These are phyloP conservation scores for Pulveroboletus sp. DNA, from an alignment of 1,284 basidiomycete species.

Conservation along the genomic window DNA sequence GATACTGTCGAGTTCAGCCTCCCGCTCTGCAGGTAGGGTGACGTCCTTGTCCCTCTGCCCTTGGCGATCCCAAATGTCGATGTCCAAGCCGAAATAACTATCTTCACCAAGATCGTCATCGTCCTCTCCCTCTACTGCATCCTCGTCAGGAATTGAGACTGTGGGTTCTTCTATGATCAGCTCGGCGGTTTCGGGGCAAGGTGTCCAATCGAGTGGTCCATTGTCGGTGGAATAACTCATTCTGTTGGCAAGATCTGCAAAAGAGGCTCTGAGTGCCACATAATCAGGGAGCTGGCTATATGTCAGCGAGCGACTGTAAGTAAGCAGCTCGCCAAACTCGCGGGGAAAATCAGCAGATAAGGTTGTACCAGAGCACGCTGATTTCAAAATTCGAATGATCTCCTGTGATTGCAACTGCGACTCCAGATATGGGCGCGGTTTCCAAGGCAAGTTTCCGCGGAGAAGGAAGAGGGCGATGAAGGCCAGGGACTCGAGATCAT, in stretches of 20 bases:
- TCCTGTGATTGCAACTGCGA: not conserved
- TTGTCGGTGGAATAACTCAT: not conserved
- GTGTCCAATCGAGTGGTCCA: constrained; percentile 7
- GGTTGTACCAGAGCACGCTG: not conserved
- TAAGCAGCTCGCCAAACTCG: constrained; percentile 3
- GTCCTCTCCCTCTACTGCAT: not conserved
- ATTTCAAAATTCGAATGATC: not conserved
- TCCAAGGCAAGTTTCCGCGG: constrained; percentile 5
- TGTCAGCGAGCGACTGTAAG: not conserved
- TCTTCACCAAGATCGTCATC: not conserved
- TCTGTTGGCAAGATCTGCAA: not conserved
- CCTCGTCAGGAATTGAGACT: not conserved
- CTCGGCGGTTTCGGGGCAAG: not conserved
- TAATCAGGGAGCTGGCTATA: constrained; percentile 3
- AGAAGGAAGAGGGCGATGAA: not conserved
- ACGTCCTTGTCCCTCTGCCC: not conserved
- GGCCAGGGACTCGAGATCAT: constrained; percentile 6
- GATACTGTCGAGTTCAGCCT: not conserved
- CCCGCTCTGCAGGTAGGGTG: not conserved
- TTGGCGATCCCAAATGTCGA: not conserved
- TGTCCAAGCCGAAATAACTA: constrained; percentile 1
- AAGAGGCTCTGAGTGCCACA: not conserved
- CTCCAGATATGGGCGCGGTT: not conserved
- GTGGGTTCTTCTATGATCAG: not conserved
- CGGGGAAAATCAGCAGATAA: not conserved